Base-by-base conservation (phyloP, 495 filamentous ascomycete species). In the Parathielavia hyrcaniae region DNA sequence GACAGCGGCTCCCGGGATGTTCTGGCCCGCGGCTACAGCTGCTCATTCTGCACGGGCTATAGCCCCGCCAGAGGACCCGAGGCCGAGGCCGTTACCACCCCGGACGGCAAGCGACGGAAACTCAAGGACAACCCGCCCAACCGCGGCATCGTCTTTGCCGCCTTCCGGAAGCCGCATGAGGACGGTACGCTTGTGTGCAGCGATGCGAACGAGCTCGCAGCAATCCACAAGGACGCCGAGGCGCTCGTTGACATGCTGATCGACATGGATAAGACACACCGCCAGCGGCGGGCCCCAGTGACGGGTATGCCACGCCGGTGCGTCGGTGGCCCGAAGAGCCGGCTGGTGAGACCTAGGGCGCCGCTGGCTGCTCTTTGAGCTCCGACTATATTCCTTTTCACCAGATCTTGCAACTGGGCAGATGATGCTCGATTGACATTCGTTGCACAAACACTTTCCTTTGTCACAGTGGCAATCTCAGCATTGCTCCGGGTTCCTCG, bases 111-210 rank as follows among this genome's bases (percentile, higher is more conserved):
- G 14, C 19, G 30, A 9, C 23, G 20, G n/a, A 56, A 60, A 41
- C 52, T 32, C 17, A 50, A 50, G 38, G 45, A 40, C 1, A 53
- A 39, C 38, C 45, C 43, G 2, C 32, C 60, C 19, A 69, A 75
- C 56, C 68, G 72, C 43, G 74, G 74, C 20, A 67, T 77, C 34
- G 66, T 77, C 4, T 77, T 77, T 46, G 71, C 72, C 0, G 74
- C 73, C 1, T 75, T 74, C 52, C 59, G 69, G 5, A 64, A 67
- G 22, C 65, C 69, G 26, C 52, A 50, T 19, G 16, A 53, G 11
- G 62, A 66, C 35, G 55, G 59, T 39, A 46, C 46, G 22, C 47
- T 36, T 36, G 26, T 55, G 20, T 36, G 41, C 46, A 66, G 55
- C 48, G 32, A 52, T 46, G 5, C 53, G 26, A 36, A 55, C 1